These are phyloP conservation scores for Ochromonas danica DNA, from an alignment of 108 stramenopile genomes.

Conservation along the genomic window DNA sequence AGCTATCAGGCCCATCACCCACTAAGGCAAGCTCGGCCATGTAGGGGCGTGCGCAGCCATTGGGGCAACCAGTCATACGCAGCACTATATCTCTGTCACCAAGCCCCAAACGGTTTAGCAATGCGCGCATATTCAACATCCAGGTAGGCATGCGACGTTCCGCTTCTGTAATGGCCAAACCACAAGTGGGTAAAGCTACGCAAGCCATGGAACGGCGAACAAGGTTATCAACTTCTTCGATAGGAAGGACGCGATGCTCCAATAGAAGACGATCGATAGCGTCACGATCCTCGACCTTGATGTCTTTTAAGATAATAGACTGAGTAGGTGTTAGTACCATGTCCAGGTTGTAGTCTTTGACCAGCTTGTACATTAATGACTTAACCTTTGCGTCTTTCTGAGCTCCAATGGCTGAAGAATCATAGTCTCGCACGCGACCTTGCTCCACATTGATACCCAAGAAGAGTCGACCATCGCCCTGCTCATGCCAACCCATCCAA, in stretches of 20 bases:
- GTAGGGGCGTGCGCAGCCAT: conserved; percentile 96
- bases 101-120: conserved; percentile 77
- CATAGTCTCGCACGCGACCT: conserved; percentile 86
- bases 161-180: conserved; percentile 93
- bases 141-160: conserved; percentile 87
- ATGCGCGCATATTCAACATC: conserved; percentile 70
- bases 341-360: conserved; percentile 77
- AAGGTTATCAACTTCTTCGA: conserved; percentile 83
- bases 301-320: conserved; percentile 80
- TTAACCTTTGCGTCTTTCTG: conserved; percentile 54
- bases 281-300: conserved; percentile 77
- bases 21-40: conserved; percentile 98
- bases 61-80: conserved; percentile 97
- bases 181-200: conserved; percentile 92
- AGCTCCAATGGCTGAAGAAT: conserved; percentile 64
- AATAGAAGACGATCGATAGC: conserved; percentile 74
- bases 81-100: conserved; percentile 87
- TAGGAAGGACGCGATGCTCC: conserved; percentile 75
- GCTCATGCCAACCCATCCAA: conserved; percentile 99
- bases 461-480: conserved; percentile 92
- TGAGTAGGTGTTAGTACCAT: conserved; percentile 92
- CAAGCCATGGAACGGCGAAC: conserved; percentile 87
- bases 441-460: conserved; percentile 89
- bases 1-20: conserved; percentile 86
- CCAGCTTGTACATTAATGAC: conserved; percentile 77